Percentiles rank a stretch among this genome's conserved stretches.
These are phyloP conservation scores for Pichia membranifaciens DNA, from an alignment of 805 yeast species.

Conservation along the genomic window DNA sequence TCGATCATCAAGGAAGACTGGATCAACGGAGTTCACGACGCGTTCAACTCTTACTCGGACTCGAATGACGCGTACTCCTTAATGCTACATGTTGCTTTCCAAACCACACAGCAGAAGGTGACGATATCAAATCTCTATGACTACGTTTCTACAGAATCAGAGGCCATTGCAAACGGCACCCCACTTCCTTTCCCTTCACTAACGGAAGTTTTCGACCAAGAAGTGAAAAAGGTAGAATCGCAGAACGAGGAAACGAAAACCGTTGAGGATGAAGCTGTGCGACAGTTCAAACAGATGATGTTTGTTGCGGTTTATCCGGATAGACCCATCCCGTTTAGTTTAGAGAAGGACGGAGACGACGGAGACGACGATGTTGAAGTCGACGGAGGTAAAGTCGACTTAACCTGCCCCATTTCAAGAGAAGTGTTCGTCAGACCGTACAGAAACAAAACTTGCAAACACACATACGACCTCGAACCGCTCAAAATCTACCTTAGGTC, in stretches of 20 bases:
- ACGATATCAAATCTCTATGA: conserved; percentile 21
- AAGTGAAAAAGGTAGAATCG: background rate
- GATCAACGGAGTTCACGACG: conserved; percentile 4
- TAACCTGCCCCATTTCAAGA: conserved; percentile 63
- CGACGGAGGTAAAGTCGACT: conserved; percentile 64
- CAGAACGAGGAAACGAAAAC: background rate
- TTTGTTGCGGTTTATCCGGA: conserved; percentile 55
- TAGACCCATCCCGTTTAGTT: conserved; percentile 47
- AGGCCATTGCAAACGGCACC: conserved; percentile 9
- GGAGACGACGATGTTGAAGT: conserved; percentile 55
- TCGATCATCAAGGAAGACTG: background rate
- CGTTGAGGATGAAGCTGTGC: background rate
- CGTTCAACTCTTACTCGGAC: conserved; percentile 1
- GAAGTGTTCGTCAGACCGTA: conserved; percentile 48
- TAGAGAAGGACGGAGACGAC: conserved; percentile 26
- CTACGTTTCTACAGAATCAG: conserved; percentile 15
- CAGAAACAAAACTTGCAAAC: conserved; percentile 51
- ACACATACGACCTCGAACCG: conserved; percentile 51
- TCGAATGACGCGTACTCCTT: conserved; percentile 5
- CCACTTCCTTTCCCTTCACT: background rate
- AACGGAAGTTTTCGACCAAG: background rate
- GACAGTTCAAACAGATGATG: conserved; percentile 28
- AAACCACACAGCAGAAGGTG: conserved; percentile 16
- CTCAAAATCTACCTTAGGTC: conserved; percentile 32
- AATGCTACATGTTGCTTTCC: background rate